A percentile compares a stretch with the other conserved stretches of the same genome.
phyloP scores from a whole-genome alignment of 352 stramenopile species.

The Pythium brachiatum region DNA sequence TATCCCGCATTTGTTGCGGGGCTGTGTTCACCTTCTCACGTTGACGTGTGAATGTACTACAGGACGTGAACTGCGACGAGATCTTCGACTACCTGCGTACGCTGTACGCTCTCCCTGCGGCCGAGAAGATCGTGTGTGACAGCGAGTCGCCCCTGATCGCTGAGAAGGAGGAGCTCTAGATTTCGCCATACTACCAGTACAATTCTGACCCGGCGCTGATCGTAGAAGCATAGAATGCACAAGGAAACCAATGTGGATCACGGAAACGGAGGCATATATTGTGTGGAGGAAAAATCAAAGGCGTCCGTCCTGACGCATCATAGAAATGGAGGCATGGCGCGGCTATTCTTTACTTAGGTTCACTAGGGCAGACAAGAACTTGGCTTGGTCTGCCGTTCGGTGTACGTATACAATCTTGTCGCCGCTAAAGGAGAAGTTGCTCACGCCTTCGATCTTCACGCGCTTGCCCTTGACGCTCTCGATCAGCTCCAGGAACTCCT shows the following conservation, averaged over 20 bases:
- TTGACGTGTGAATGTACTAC: not conserved
- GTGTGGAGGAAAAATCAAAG: slow-evolving; percentile 13
- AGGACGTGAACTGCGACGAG: slow-evolving; percentile 58
- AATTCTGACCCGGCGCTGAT: no score
- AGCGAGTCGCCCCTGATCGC: slow-evolving; percentile 9
- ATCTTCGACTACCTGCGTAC: slow-evolving; percentile 63
- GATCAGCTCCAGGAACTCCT: slow-evolving; percentile 85
- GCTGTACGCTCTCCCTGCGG: slow-evolving; percentile 47
- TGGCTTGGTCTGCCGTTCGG: slow-evolving; percentile 84
- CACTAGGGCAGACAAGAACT: slow-evolving; percentile 82
- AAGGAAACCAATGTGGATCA: slow-evolving; percentile 2
- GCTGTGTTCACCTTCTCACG: no score
- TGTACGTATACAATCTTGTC: slow-evolving; percentile 90
- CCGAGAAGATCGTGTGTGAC: slow-evolving; percentile 31
- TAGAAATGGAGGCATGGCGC: not conserved
- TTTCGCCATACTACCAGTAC: no score
- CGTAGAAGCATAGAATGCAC: no score
- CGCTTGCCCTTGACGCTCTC: slow-evolving; percentile 75
- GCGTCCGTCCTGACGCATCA: slow-evolving; percentile 10
- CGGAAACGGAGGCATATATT: slow-evolving; percentile 20
- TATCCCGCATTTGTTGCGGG: not conserved
- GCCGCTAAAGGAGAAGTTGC: slow-evolving; percentile 85
- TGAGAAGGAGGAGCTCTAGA: slow-evolving; percentile 48
- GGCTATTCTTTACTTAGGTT: slow-evolving; percentile 69
- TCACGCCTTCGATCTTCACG: slow-evolving; percentile 82